A percentile compares a stretch with the other conserved stretches of the same genome.
Evolutionary conservation across 306 rosid genomes (phyloP).

Genomic region (Morella rubra): DNA sequence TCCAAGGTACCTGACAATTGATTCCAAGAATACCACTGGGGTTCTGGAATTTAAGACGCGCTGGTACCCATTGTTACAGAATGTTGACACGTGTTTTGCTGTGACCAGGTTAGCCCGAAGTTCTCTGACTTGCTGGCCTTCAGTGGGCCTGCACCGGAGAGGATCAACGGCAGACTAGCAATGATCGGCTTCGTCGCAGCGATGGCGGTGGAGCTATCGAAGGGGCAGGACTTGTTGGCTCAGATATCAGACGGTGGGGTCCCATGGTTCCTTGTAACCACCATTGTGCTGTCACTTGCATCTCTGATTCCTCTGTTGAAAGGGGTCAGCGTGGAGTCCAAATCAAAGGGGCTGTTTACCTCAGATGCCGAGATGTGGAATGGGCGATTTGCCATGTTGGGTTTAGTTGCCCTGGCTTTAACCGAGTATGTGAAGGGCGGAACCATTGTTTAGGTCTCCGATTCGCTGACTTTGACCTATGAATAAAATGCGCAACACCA

Average conservation of each 20-base stretch:
- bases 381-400: slow-evolving; percentile 86
- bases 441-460: slow-evolving; percentile 42
- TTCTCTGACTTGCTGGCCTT: slow-evolving; percentile 63
- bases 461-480: too few species aligned
- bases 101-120: slow-evolving; percentile 49
- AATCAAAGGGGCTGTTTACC: slow-evolving; percentile 53
- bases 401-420: slow-evolving; percentile 70
- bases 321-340: slow-evolving; percentile 75
- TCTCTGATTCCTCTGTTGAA: slow-evolving; percentile 62
- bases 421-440: slow-evolving; percentile 74
- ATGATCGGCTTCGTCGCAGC: slow-evolving; percentile 88
- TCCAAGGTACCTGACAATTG: background rate
- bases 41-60: background rate
- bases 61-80: background rate
- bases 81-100: background rate
- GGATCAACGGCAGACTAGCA: slow-evolving; percentile 87
- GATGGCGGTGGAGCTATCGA: slow-evolving; percentile 59
- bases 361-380: slow-evolving; percentile 81
- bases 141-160: slow-evolving; percentile 88
- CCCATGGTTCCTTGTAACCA: slow-evolving; percentile 62
- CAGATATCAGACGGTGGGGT: slow-evolving; percentile 72
- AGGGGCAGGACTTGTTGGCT: slow-evolving; percentile 57
- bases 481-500: too few species aligned
- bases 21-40: background rate
- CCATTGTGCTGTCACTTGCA: slow-evolving; percentile 54